Percentiles rank a stretch among this genome's conserved stretches.
Evolutionary conservation across 805 yeast species (phyloP).

Genomic region (Candida bentonensis): DNA sequence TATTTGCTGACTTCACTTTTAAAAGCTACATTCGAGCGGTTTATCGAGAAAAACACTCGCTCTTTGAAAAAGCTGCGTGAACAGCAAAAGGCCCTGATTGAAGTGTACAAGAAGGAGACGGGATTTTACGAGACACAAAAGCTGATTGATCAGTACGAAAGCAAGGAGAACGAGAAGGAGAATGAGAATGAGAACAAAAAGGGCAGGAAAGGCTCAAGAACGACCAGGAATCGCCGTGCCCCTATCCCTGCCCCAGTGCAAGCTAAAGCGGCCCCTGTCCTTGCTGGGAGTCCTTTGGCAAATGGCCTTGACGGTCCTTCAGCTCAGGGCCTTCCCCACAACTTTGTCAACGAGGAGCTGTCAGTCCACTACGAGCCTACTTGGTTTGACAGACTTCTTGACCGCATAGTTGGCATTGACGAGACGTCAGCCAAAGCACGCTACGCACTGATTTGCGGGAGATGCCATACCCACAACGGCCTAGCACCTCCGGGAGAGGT

Average conservation of each 20-base stretch:
- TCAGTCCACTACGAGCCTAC: constrained; percentile 14
- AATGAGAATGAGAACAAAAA: constrained; percentile 21
- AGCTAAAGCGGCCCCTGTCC: constrained; percentile 1
- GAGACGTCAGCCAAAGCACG: constrained; percentile 46
- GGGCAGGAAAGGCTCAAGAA: neutral
- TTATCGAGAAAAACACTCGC: constrained; percentile 13
- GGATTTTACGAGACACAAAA: constrained; percentile 65
- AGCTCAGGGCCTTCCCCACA: neutral
- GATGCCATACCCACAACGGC: constrained; percentile 65
- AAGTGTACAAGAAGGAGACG: constrained; percentile 55
- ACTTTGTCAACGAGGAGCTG: constrained; percentile 2
- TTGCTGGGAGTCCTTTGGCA: neutral
- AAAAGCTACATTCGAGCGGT: constrained; percentile 11
- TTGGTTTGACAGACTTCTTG: constrained; percentile 31
- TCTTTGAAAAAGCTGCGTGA: constrained; percentile 25
- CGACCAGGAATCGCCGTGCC: neutral
- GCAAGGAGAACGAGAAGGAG: constrained; percentile 27
- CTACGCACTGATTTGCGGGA: constrained; percentile 56
- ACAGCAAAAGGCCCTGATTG: constrained; percentile 40
- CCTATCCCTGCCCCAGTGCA: neutral
- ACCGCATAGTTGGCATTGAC: constrained; percentile 42
- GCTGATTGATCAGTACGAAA: constrained; percentile 55
- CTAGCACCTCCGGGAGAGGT: constrained; percentile 57
- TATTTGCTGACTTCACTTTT: neutral
- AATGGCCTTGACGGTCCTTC: neutral